Conservation (phyloP, 2,329 filamentous ascomycete species). For the Venturia oleaginea region DNA sequence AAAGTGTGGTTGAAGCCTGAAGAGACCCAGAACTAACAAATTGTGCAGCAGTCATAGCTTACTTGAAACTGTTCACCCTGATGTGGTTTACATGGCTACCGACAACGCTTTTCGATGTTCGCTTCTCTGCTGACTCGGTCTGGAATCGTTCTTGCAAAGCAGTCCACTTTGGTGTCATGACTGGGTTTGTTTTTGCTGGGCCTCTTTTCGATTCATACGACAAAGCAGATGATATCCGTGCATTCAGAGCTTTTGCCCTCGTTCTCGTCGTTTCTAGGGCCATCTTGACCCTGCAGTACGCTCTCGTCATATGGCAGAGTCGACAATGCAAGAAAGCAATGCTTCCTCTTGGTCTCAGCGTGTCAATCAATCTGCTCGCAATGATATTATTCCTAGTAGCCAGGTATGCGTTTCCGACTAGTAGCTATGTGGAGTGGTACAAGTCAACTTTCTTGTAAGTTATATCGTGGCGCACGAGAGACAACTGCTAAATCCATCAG, state of each 20-base stretch:
- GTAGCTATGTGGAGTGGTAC: constrained; percentile 1
- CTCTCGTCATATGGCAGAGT: constrained; percentile 10
- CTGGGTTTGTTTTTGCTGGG: constrained; percentile 51
- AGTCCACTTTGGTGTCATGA: constrained; percentile 50
- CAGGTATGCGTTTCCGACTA: constrained; percentile 4
- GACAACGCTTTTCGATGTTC: constrained; percentile 51
- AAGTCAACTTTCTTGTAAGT: constrained; percentile 1
- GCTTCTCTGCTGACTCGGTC: constrained; percentile 52
- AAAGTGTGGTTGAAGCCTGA: neutral
- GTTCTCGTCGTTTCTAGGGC: constrained; percentile 5
- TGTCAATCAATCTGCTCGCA: neutral
- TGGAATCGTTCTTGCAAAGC: constrained; percentile 50
- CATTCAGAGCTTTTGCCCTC: constrained; percentile 8
- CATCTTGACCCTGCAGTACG: neutral
- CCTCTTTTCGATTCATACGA: constrained; percentile 47
- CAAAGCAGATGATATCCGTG: constrained; percentile 15
- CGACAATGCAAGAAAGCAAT: constrained; percentile 7
- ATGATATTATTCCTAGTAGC: neutral
- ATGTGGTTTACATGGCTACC: constrained; percentile 58
- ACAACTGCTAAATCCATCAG: constrained; percentile 30
- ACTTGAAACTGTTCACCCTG: constrained; percentile 43
- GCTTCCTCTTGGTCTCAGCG: constrained; percentile 8
- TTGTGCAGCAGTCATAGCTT: constrained; percentile 21
- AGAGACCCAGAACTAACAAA: neutral
- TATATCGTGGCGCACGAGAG: neutral